Base-by-base conservation (phyloP, 768 basidiomycete genomes). In the Cyathus striatus region DNA sequence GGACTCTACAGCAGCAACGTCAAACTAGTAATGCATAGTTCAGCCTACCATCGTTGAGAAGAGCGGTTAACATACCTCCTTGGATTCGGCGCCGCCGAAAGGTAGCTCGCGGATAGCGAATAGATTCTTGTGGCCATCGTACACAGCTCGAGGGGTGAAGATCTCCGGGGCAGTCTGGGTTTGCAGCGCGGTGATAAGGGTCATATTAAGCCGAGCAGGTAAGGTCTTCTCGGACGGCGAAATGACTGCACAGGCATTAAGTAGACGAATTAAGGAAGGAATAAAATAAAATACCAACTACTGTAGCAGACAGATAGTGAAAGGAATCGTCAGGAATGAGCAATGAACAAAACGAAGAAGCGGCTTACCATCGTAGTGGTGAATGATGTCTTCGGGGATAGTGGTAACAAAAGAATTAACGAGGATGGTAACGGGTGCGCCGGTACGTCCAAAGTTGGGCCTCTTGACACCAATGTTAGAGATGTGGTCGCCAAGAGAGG, bases 41-140 rank as follows among this genome's bases (percentile, higher is more conserved):
- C 13, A 53, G 48, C 23, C 21, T n/a, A 22, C 45, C 18, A 42
- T 30, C 30, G 23, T n/a, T n/a, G n/a, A n/a, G n/a, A n/a, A n/a
- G n/a, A n/a, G n/a, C n/a, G n/a, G n/a, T n/a, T n/a, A n/a, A n/a
- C n/a, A 39, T 50, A 79, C 85, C 66, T 79, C 77, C 45, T 70
- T 70, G 2, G 70, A 73, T 23, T 73, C 65, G 1, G 49, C 61
- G 0, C 66, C 66, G 14, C 76, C 78, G 13, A 92, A 74, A 0
- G 77, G 71, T 5, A 90, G 63, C 42, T 70, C 64, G 22, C 71
- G 66, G 10, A 77, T 65, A 4, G 81, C 66, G 51, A 83, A 91
- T 23, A 71, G 58, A 45, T 90, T 90, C 59, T 90, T 90, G 18
- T 83, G 70, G 0, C 87, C 88, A 47, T 91, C 90, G 45, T 90